Base-by-base conservation (phyloP, 1,284 basidiomycete genomes). In the Leccinum subrobustum region DNA sequence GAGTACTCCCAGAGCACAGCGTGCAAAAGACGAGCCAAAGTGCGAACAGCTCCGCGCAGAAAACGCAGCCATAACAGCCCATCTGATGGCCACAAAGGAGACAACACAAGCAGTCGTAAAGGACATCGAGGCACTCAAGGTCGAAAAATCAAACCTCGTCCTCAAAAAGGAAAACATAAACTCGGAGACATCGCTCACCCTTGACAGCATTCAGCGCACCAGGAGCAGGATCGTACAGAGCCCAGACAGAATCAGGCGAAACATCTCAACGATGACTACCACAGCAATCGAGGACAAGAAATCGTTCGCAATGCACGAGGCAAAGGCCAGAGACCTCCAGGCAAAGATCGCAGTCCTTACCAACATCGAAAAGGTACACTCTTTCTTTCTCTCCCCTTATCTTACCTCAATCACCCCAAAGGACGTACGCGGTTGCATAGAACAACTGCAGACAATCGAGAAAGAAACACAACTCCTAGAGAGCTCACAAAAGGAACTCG, bases 161-260 rank as follows among this genome's bases (percentile, higher is more conserved):
- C 76, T 84, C 63, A 83, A 83, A 61, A 89, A 86, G 84, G 87
- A 89, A 78, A 78, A 73, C 50, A 72, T 91, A 6, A 83, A 82
- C 60, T 76, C 75, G 1, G 87, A 89, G 54, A 78, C 85, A 7
- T 75, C 81, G n/a, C 78, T 80, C 50, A 76, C 85, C 27, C 77
- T 81, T 50, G 88, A 91, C 57, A 76, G 79, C 48, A 86, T 89
- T 60, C 75, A 78, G 8, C 81, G 86, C 51, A 85, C 86, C 0
- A 82, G 85, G 54, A 78, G 84, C 11, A 85, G 92, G 31, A 88
- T 96, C 60, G 92, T 96, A 1, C 91, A 92, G 67, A 93, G 92
- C 0, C 93, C 93, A 0, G 93, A 96, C 52, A 83, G 93, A 39
- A 89, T 95, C 67, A 89, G 87, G 71, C 85, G 88, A 58, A 88